Percentiles rank a stretch among this genome's conserved stretches.
These are phyloP conservation scores for Psilocybe cubensis DNA, from an alignment of 768 basidiomycete species.

Conservation along the genomic window DNA sequence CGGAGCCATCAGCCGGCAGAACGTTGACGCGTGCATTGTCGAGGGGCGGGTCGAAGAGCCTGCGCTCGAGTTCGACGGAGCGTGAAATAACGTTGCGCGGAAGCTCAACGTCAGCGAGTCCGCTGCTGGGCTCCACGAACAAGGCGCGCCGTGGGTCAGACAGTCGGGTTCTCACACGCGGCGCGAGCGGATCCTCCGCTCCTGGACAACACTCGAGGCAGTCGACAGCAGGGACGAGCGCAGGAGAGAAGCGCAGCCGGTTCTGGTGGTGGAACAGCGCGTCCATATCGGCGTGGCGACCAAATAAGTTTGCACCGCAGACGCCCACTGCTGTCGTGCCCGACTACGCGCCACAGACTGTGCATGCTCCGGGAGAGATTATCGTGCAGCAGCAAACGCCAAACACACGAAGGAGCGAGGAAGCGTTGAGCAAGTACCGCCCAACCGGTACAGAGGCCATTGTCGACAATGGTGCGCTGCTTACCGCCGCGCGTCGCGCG, in stretches of 20 bases:
- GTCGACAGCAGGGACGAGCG: background rate
- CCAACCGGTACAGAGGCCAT: conserved; percentile 14
- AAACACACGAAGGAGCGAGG: conserved; percentile 47
- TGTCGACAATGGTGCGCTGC: conserved; percentile 18
- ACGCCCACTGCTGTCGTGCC: background rate
- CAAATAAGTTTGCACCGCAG: conserved; percentile 21
- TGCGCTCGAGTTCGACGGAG: conserved; percentile 35
- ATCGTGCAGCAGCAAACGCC: conserved; percentile 5
- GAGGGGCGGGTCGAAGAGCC: conserved; percentile 21
- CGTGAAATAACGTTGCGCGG: conserved; percentile 22
- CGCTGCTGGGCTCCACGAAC: conserved; percentile 14
- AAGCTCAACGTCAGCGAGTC: conserved; percentile 9
- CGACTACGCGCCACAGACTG: background rate
- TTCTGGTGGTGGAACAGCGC: conserved; percentile 28
- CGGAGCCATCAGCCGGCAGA: conserved; percentile 14
- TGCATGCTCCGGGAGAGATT: background rate
- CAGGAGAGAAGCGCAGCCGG: conserved; percentile 19
- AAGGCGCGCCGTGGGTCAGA: conserved; percentile 18
- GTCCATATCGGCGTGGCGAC: conserved; percentile 32
- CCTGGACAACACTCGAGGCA: background rate
- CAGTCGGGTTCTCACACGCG: conserved; percentile 5
- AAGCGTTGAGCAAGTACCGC: conserved; percentile 37
- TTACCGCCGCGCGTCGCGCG: conserved; percentile 58
- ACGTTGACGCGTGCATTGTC: conserved; percentile 13
- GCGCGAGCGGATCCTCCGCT: conserved; percentile 2